Evolutionary conservation across 306 rosid species (phyloP), one percentile per base, ranked within the genome.

Genomic region (Cucurbita maxima): DNA sequence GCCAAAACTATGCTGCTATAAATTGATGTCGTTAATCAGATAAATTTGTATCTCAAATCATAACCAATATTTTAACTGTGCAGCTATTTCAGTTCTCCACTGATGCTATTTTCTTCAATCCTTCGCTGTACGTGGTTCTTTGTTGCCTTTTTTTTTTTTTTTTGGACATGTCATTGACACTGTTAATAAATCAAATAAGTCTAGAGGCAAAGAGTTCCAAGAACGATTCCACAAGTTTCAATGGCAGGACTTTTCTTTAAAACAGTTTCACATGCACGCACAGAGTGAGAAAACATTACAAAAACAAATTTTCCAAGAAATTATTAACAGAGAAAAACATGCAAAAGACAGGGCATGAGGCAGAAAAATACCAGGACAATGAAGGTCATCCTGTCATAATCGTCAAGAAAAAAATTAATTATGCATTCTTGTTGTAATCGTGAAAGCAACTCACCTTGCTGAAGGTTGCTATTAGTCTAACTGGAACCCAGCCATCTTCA

Each of bases 401-500:
- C 48, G 19, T 20, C 34, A 44, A 40, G 50, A 66, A 68, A 68
- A 30, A 47, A 48, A 13, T 14, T 43, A 6, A 8, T 48, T 47
- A 20, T 48, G 50, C 56, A 8, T 69, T 10, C 74, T 25, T 25
- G 56, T 8, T 25, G 11, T 37, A 20, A 53, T 76, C 16, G 40
- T 77, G 75, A 5, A 62, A 83, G 71, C 64, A 79, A 87, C 89
- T 89, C 79, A 90, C 98, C 77, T 85, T 86, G 12, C 79, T 86
- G 87, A 94, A 94, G 73, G 85, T 80, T 57, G 96, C 97, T 72
- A 94, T 86, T 81, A 89, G 76, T 58, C 73, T 79, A 78, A 91
- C 76, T 37, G 82, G 87, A 86, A 94, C 96, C 95, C 95, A 91
- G 57, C 98, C 98, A 75, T 86, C 87, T 70, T 83, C 88, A 81